Evolutionary conservation across 495 filamentous ascomycete genomes (phyloP).

Genomic region (Bathelium albidoporum): DNA sequence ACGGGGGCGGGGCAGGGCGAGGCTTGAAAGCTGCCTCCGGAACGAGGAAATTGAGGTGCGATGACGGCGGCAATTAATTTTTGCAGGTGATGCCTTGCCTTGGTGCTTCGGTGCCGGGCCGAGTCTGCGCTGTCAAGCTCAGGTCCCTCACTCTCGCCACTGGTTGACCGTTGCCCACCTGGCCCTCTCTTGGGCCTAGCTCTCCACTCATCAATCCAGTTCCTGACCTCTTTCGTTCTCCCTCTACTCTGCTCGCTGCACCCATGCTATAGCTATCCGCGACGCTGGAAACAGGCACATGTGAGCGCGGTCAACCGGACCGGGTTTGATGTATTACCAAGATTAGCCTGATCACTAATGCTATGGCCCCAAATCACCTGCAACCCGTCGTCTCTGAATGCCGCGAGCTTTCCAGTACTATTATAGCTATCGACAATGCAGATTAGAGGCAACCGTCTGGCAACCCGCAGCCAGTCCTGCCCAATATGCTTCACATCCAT

Average conservation of each 20-base stretch:
- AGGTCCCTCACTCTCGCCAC: neutral
- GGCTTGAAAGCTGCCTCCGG: neutral
- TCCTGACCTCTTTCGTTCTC: neutral
- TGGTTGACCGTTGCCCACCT: neutral
- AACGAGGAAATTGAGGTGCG: neutral
- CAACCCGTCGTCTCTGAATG: no score
- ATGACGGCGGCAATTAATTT: neutral
- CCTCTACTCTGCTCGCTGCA: no score
- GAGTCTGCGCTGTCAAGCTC: neutral
- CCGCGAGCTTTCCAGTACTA: no score
- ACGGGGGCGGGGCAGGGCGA: neutral
- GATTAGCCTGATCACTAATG: no score
- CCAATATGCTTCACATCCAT: conserved; percentile 40
- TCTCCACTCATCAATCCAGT: neutral
- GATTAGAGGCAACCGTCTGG: no score
- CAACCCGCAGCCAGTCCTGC: no score
- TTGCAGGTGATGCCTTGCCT: neutral
- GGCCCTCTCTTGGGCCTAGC: neutral
- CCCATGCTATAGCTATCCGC: no score
- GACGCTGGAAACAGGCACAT: no score
- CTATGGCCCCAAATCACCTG: no score
- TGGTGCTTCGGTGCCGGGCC: conserved; percentile 1
- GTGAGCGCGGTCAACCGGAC: neutral
- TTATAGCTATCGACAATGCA: no score
- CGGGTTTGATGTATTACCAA: neutral